Percentiles rank a stretch among this genome's conserved stretches.
Evolutionary conservation across 768 basidiomycete species (phyloP).

Genomic region (Coprinopsis sp.): DNA sequence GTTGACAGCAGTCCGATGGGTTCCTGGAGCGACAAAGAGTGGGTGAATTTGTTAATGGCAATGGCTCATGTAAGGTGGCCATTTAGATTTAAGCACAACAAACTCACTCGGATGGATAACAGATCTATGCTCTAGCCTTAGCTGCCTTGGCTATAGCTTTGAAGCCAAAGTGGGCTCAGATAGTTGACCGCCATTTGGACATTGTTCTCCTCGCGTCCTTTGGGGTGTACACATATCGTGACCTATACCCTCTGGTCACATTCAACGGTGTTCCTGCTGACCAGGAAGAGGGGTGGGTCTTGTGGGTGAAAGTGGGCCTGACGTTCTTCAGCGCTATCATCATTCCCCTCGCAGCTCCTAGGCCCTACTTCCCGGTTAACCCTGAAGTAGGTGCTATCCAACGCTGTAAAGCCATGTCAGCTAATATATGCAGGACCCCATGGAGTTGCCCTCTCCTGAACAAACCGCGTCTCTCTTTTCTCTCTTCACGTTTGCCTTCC

Average conservation of each 20-base stretch:
- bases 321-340: conserved; percentile 7
- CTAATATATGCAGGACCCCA: conserved; percentile 28
- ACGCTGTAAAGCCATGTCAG: background rate
- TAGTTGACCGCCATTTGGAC: conserved; percentile 39
- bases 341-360: conserved; percentile 13
- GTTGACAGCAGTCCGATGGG: conserved; percentile 24
- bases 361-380: conserved; percentile 15
- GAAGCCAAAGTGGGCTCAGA: conserved; percentile 31
- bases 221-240: conserved; percentile 14
- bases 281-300: conserved; percentile 10
- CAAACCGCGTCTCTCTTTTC: conserved; percentile 48
- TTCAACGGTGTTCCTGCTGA: conserved; percentile 10
- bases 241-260: conserved; percentile 15
- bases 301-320: conserved; percentile 14
- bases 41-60: conserved; percentile 27
- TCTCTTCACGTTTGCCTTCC: conserved; percentile 43
- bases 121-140: conserved; percentile 43
- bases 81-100: background rate
- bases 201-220: conserved; percentile 8
- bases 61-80: conserved; percentile 26
- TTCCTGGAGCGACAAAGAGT: conserved; percentile 17
- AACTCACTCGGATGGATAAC: background rate
- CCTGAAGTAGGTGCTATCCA: conserved; percentile 6
- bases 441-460: conserved; percentile 39
- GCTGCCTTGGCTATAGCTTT: conserved; percentile 37